Conservation (phyloP, 208 protist species). For the Sergeia podlipaevii region DNA sequence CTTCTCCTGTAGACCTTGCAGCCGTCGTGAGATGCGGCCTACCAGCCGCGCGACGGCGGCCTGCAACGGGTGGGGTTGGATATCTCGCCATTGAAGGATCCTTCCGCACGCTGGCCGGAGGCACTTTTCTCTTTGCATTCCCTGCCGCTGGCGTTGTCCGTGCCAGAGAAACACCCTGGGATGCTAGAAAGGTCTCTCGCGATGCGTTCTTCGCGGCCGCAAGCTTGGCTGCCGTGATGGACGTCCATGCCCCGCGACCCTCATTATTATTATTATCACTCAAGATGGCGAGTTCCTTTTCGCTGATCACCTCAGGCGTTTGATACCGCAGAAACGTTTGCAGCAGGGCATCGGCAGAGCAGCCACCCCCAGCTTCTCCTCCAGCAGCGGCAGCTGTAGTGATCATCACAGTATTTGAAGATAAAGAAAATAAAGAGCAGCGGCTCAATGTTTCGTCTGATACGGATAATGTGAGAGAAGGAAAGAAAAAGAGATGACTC, state of each 20-base stretch:
- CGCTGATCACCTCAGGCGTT: not conserved
- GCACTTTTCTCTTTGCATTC: too few species aligned
- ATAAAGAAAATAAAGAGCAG: too few species aligned
- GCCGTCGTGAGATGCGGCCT: not conserved
- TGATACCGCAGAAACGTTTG: constrained; percentile 15
- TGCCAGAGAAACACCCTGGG: not conserved
- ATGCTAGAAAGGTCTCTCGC: constrained; percentile 9
- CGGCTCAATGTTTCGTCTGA: too few species aligned
- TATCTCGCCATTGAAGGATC: too few species aligned
- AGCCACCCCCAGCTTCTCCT: not conserved
- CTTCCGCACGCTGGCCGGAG: too few species aligned
- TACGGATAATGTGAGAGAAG: too few species aligned
- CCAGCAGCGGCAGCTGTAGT: too few species aligned
- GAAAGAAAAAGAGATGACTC: too few species aligned
- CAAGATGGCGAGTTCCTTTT: not conserved
- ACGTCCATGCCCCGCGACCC: not conserved
- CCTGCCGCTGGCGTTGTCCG: too few species aligned
- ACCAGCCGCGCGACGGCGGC: not conserved
- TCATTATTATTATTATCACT: not conserved
- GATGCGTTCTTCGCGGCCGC: constrained; percentile 23
- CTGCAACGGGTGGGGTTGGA: not conserved
- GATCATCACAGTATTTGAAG: too few species aligned
- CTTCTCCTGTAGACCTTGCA: too few species aligned
- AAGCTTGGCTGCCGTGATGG: constrained; percentile 16
- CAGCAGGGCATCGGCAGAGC: not conserved